These are phyloP conservation scores for Nephromyces sp. DNA, from an alignment of 169 alveolate species.

Conservation along the genomic window DNA sequence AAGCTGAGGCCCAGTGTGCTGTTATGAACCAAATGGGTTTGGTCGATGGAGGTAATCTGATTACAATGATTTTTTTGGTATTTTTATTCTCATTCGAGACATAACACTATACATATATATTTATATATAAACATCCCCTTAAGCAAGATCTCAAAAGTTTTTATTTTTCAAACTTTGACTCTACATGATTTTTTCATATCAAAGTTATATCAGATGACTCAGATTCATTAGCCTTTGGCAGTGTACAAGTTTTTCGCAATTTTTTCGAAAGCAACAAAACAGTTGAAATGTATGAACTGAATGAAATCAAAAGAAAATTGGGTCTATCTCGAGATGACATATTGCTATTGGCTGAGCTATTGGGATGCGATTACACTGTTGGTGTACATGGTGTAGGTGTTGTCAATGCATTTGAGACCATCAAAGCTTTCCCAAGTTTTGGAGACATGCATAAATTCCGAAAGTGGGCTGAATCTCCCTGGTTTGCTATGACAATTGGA, in stretches of 20 bases:
- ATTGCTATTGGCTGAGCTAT: constrained; percentile 72
- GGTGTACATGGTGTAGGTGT: constrained; percentile 91
- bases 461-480: constrained; percentile 1
- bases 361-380: constrained; percentile 83
- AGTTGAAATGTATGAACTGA: constrained; percentile 71
- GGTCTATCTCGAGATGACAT: constrained; percentile 74
- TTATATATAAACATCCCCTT: too few relatives aligned
- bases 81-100: too few relatives aligned
- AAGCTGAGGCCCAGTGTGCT: constrained; percentile 91
- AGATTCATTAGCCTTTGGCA: constrained; percentile 83
- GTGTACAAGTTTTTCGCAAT: constrained; percentile 72
- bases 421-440: constrained; percentile 57
- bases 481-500: too few relatives aligned
- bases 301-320: constrained; percentile 47
- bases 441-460: constrained; percentile 3
- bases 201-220: constrained; percentile 89
- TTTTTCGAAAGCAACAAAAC: constrained; percentile 53
- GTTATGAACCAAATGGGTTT: constrained; percentile 22
- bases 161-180: background rate
- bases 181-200: constrained; percentile 32
- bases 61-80: too few relatives aligned
- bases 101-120: too few relatives aligned
- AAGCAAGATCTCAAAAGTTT: too few relatives aligned
- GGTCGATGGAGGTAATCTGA: constrained; percentile 10
- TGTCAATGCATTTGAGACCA: constrained; percentile 85